phyloP scores from a whole-genome alignment of 2,329 filamentous ascomycete genomes.

The Trichoderma simmonsii region DNA sequence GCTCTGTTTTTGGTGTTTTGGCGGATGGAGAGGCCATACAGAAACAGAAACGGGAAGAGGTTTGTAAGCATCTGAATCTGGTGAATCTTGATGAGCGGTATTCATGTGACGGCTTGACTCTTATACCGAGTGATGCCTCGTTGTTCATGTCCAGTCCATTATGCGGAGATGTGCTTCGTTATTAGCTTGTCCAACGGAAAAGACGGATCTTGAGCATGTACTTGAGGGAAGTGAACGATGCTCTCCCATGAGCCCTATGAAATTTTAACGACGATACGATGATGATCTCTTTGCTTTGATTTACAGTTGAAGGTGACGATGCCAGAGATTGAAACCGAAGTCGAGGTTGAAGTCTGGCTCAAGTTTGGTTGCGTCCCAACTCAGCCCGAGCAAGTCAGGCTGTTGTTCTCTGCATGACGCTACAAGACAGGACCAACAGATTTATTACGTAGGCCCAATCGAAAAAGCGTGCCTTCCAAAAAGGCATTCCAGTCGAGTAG shows the following conservation, averaged over 20 bases:
- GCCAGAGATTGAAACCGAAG: not conserved
- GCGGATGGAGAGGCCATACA: not conserved
- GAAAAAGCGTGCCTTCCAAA: not conserved
- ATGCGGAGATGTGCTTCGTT: not conserved
- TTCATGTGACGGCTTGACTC: not conserved
- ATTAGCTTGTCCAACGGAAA: not conserved
- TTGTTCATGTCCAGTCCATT: not conserved
- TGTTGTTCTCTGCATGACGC: not conserved
- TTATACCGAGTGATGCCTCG: not conserved
- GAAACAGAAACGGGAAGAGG: too few relatives aligned
- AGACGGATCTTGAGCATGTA: not conserved
- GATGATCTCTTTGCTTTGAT: not conserved
- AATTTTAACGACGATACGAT: not conserved
- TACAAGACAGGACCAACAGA: not conserved
- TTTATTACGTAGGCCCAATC: not conserved
- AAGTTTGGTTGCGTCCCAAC: not conserved
- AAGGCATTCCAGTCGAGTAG: not conserved
- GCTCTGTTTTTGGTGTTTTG: not conserved
- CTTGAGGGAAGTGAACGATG: not conserved
- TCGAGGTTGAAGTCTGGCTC: not conserved
- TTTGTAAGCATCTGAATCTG: not conserved
- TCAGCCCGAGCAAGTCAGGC: not conserved
- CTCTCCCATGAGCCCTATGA: not conserved
- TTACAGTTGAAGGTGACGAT: not conserved
- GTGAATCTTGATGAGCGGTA: not conserved